Percentiles rank a stretch among this genome's conserved stretches.
Evolutionary conservation across 163 green algal genomes (phyloP).

Genomic region (Chlamydomonas reinhardtii): DNA sequence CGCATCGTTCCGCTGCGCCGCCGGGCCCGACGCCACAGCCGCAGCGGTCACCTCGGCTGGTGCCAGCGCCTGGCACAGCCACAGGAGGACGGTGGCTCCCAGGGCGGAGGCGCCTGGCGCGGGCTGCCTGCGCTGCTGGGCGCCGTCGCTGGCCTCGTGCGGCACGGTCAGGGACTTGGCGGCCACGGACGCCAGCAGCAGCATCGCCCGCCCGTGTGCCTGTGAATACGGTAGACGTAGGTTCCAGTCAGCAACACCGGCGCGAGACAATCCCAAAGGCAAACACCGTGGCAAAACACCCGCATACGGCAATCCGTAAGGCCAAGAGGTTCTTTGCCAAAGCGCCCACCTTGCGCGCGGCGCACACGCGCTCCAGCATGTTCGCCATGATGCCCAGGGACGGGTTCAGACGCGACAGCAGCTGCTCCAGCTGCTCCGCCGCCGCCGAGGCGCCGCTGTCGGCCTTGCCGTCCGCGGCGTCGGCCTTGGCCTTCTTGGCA

Average conservation of each 20-base stretch:
- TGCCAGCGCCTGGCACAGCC: background rate
- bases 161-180: background rate
- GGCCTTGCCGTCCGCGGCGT: background rate
- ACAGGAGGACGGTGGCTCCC: slow-evolving; percentile 3
- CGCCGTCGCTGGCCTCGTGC: background rate
- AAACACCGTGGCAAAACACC: too few species aligned
- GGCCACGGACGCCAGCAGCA: slow-evolving; percentile 12
- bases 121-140: too few species aligned
- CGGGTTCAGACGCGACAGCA: slow-evolving; percentile 11
- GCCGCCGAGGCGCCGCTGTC: background rate
- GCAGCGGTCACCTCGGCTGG: background rate
- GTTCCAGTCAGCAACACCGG: too few species aligned
- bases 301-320: too few species aligned
- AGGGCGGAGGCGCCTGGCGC: background rate
- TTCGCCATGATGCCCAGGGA: background rate
- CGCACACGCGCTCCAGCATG: slow-evolving; percentile 30
- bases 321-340: too few species aligned
- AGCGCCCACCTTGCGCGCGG: background rate
- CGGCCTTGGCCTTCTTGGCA: background rate
- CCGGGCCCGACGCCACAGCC: background rate
- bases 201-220: slow-evolving; percentile 15
- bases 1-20: background rate
- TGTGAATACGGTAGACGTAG: background rate
- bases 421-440: background rate
- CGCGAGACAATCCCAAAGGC: too few species aligned